Conservation (phyloP, 805 yeast genomes). For the Crinitomyces ghanaensis region DNA sequence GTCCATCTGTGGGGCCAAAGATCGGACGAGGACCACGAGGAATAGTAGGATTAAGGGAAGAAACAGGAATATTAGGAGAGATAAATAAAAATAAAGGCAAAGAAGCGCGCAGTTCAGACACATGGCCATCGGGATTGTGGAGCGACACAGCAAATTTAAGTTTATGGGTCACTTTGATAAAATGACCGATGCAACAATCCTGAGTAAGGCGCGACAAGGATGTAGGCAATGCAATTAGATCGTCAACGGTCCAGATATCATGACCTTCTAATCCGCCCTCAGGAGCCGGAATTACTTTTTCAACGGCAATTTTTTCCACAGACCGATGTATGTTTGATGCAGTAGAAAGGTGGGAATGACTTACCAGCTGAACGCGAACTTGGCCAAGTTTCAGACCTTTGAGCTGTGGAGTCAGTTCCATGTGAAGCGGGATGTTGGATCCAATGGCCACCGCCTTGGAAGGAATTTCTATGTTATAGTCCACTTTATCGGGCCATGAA, state of each 20-base stretch:
- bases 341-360: slow-evolving; percentile 40
- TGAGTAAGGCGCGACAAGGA: slow-evolving; percentile 70
- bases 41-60: slow-evolving; percentile 30
- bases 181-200: slow-evolving; percentile 62
- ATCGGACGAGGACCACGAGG: slow-evolving; percentile 7
- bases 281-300: slow-evolving; percentile 34
- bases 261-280: slow-evolving; percentile 29
- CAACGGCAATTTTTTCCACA: slow-evolving; percentile 53
- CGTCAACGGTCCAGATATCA: slow-evolving; percentile 66
- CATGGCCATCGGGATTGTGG: slow-evolving; percentile 82
- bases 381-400: slow-evolving; percentile 74
- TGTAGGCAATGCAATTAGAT: slow-evolving; percentile 55
- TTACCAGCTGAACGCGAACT: slow-evolving; percentile 57
- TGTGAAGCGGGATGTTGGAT: slow-evolving; percentile 54
- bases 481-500: slow-evolving; percentile 91
- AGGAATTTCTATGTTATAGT: slow-evolving; percentile 78
- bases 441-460: slow-evolving; percentile 87
- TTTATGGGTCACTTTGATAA: slow-evolving; percentile 80
- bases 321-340: slow-evolving; percentile 43
- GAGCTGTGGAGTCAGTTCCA: slow-evolving; percentile 63
- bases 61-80: slow-evolving; percentile 69
- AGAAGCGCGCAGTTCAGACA: slow-evolving; percentile 83
- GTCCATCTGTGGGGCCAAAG: too few species aligned
- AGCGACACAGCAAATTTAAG: slow-evolving; percentile 70
- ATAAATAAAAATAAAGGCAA: slow-evolving; percentile 70